Percentiles rank a stretch among this genome's conserved stretches.
Evolutionary conservation across 2,329 filamentous ascomycete genomes (phyloP).

Genomic region (Fusarium torulosum): DNA sequence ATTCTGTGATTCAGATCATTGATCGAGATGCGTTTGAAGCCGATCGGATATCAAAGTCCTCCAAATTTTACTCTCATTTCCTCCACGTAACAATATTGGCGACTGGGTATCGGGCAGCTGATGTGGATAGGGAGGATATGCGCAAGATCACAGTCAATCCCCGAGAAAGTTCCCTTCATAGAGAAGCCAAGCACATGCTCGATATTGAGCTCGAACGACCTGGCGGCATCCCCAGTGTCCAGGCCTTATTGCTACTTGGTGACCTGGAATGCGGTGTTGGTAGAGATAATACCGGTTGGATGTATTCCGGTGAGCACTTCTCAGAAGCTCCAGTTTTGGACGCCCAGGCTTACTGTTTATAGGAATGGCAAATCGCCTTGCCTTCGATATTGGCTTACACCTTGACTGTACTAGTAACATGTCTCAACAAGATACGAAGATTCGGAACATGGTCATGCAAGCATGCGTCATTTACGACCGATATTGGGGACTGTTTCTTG

Average conservation of each 20-base stretch:
- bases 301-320: slow-evolving; percentile 62
- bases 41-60: slow-evolving; percentile 59
- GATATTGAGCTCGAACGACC: slow-evolving; percentile 65
- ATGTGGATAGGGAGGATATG: slow-evolving; percentile 63
- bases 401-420: slow-evolving; percentile 59
- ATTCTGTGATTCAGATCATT: slow-evolving; percentile 62
- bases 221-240: slow-evolving; percentile 65
- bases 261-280: slow-evolving; percentile 67
- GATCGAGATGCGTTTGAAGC: slow-evolving; percentile 64
- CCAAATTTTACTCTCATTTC: slow-evolving; percentile 65
- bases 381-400: slow-evolving; percentile 63
- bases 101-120: slow-evolving; percentile 65
- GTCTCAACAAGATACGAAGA: slow-evolving; percentile 60
- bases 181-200: slow-evolving; percentile 67
- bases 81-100: slow-evolving; percentile 65
- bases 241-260: slow-evolving; percentile 64
- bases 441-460: slow-evolving; percentile 64
- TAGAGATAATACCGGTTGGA: slow-evolving; percentile 66
- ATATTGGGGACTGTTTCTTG: slow-evolving; percentile 68
- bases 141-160: slow-evolving; percentile 59
- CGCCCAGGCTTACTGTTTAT: neutral
- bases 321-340: neutral
- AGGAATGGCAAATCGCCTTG: slow-evolving; percentile 60
- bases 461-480: slow-evolving; percentile 67
- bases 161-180: slow-evolving; percentile 65